These are phyloP conservation scores for Acanthamoeba rhysodes DNA, from an alignment of 208 protist species.

Conservation along the genomic window DNA sequence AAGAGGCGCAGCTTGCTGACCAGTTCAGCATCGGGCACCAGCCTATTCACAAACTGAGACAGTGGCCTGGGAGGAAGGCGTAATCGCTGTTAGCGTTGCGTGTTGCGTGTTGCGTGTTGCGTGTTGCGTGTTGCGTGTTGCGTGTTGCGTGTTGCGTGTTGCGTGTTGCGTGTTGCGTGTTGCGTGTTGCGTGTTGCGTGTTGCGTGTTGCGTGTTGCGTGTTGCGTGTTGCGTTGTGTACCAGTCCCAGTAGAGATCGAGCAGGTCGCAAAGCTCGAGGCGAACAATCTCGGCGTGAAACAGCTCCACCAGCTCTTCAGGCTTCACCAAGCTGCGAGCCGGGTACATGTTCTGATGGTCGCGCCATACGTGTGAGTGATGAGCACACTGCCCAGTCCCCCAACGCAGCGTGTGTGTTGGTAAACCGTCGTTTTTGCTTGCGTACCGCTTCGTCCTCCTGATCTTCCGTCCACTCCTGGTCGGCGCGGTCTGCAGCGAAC, in stretches of 20 bases:
- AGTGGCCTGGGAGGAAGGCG: not conserved
- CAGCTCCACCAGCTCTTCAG: not conserved
- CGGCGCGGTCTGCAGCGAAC: not conserved
- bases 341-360: not conserved
- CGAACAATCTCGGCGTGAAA: not conserved
- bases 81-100: too few species aligned
- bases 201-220: too few species aligned
- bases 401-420: not conserved
- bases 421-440: not conserved
- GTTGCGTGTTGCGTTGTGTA: too few species aligned
- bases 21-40: not conserved
- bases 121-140: too few species aligned
- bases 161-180: too few species aligned
- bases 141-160: too few species aligned
- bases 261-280: not conserved
- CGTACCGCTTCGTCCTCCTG: not conserved
- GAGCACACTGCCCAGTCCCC: not conserved
- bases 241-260: constrained; percentile 29
- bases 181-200: too few species aligned
- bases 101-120: too few species aligned
- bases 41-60: not conserved
- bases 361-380: not conserved
- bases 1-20: not conserved
- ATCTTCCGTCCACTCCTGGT: not conserved
- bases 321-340: not conserved